A percentile compares a stretch with the other conserved stretches of the same genome.
Evolutionary conservation across 768 basidiomycete species (phyloP).

Genomic region (Tricholoma matsutake): DNA sequence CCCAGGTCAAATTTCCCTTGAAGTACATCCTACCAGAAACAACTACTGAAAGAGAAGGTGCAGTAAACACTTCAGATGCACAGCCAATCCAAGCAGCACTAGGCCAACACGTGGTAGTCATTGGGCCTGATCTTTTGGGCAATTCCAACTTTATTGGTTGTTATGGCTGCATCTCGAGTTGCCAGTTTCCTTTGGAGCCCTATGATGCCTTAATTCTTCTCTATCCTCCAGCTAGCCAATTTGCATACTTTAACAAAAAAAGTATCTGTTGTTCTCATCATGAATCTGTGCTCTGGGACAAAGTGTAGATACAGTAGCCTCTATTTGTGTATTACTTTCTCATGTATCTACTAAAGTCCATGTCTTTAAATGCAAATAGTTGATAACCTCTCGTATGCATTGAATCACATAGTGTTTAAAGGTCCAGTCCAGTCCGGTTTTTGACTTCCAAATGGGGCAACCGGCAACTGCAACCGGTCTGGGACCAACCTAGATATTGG

Average conservation of each 20-base stretch:
- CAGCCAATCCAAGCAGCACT: background rate
- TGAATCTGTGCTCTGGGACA: background rate
- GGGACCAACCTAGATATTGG: too few species aligned
- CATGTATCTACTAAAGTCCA: background rate
- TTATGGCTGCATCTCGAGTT: background rate
- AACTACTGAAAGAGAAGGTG: background rate
- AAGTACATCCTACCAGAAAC: background rate
- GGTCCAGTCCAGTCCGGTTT: too few species aligned
- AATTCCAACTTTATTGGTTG: background rate
- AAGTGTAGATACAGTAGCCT: background rate
- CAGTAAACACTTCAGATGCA: background rate
- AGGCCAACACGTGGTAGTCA: background rate
- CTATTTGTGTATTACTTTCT: background rate
- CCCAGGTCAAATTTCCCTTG: too few species aligned
- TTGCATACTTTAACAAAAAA: background rate
- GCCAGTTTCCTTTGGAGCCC: background rate
- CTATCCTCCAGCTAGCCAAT: background rate
- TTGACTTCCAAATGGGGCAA: too few species aligned
- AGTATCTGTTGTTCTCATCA: background rate
- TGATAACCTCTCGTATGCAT: background rate
- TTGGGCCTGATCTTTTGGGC: background rate
- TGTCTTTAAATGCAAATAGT: background rate
- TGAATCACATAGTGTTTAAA: too few species aligned
- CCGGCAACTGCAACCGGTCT: too few species aligned
- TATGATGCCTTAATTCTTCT: background rate